Conservation (phyloP, 208 protist species). For the Trypanosoma grayi region DNA sequence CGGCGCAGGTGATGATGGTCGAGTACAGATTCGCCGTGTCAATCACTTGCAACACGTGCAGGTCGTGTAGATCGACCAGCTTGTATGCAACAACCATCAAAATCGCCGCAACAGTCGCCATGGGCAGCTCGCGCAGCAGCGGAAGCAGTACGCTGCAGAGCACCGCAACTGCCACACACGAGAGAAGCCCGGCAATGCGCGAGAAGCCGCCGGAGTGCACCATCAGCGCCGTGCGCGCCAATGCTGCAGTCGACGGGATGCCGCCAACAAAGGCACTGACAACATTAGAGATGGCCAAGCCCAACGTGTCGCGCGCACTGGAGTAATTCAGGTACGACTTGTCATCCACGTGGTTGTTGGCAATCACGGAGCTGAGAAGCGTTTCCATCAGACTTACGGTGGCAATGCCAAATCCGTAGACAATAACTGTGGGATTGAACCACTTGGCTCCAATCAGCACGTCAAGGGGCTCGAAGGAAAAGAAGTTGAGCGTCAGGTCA, state of each 20-base stretch:
- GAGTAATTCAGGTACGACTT: conserved; percentile 33
- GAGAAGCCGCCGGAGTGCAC: conserved; percentile 25
- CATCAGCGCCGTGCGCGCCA: conserved; percentile 31
- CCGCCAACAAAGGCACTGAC: conserved; percentile 25
- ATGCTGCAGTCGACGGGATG: conserved; percentile 27
- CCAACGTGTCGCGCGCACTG: conserved; percentile 31
- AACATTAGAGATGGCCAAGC: conserved; percentile 26
- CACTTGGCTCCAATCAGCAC: conserved; percentile 4
- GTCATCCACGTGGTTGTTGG: conserved; percentile 27
- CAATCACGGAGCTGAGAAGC: conserved; percentile 31
- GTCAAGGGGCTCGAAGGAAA: conserved; percentile 10
- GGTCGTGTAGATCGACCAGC: conserved; percentile 28
- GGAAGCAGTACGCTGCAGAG: conserved; percentile 27
- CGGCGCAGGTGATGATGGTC: conserved; percentile 28
- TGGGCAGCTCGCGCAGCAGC: conserved; percentile 26
- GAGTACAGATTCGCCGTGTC: conserved; percentile 37
- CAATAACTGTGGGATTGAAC: conserved; percentile 19
- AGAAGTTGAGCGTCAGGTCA: conserved; percentile 24
- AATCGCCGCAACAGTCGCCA: conserved; percentile 32
- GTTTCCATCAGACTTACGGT: conserved; percentile 29
- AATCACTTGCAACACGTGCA: conserved; percentile 23
- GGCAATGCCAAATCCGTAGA: conserved; percentile 33
- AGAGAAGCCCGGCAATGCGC: conserved; percentile 21
- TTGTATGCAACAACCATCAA: conserved; percentile 36
- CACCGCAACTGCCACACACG: conserved; percentile 6